A percentile compares a stretch with the other conserved stretches of the same genome.
These are phyloP conservation scores for Rubroboletus pulcherrimus DNA, from an alignment of 768 basidiomycete species.

Conservation along the genomic window DNA sequence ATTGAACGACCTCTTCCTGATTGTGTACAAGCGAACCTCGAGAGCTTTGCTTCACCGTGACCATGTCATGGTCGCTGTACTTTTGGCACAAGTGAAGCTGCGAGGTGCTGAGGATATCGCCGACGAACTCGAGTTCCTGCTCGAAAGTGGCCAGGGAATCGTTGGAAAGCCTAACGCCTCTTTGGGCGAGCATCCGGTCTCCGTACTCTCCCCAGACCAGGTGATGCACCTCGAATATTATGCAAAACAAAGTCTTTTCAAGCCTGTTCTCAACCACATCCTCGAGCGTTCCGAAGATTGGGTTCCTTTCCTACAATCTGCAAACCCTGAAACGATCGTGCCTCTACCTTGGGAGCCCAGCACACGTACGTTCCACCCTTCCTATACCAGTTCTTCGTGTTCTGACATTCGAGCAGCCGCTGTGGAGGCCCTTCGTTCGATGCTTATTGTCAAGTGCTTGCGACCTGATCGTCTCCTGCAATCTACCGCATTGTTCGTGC, in stretches of 20 bases:
- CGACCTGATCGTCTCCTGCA: conserved; percentile 90
- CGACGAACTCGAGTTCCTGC: conserved; percentile 88
- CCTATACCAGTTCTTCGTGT: neutral
- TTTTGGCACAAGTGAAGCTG: conserved; percentile 86
- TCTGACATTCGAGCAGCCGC: conserved; percentile 46
- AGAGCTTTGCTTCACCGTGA: conserved; percentile 88
- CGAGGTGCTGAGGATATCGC: conserved; percentile 73
- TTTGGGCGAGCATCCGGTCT: conserved; percentile 35
- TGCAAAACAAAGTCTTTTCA: conserved; percentile 72
- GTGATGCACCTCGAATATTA: conserved; percentile 63
- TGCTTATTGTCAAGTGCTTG: conserved; percentile 84
- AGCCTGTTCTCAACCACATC: conserved; percentile 65
- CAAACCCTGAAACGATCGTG: conserved; percentile 60
- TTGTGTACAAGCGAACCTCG: conserved; percentile 85
- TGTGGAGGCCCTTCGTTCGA: conserved; percentile 67
- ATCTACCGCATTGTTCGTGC: conserved; percentile 73
- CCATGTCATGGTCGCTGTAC: conserved; percentile 84
- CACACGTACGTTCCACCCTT: conserved; percentile 55
- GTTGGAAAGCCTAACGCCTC: conserved; percentile 34
- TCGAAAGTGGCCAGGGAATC: conserved; percentile 78
- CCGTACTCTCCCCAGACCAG: conserved; percentile 64
- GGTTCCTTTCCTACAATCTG: conserved; percentile 65
- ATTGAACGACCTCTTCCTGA: conserved; percentile 82
- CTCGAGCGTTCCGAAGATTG: conserved; percentile 61
- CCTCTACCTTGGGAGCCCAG: conserved; percentile 78